Evolutionary conservation across 257 asterid genomes (phyloP).

Genomic region (Gardenia jasminoides): DNA sequence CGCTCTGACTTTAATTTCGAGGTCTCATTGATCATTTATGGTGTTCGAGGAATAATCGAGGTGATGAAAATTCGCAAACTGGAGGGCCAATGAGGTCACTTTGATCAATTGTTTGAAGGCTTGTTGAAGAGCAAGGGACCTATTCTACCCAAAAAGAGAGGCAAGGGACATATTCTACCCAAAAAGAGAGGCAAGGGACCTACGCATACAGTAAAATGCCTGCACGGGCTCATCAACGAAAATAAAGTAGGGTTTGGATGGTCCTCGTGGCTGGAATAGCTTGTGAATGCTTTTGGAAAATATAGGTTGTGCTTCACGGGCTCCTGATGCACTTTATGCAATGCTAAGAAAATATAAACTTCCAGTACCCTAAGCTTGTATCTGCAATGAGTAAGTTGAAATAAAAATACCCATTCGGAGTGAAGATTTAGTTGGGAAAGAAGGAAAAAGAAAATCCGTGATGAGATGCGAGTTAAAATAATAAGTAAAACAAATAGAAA

Average conservation of each 20-base stretch:
- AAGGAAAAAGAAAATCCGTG: no score
- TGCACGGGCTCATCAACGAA: constrained; percentile 4
- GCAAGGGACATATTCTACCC: not conserved
- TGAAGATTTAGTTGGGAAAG: no score
- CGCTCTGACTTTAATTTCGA: not conserved
- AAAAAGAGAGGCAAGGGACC: not conserved
- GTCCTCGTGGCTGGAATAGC: not conserved
- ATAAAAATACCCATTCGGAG: not conserved
- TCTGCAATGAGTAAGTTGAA: not conserved
- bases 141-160: no score
- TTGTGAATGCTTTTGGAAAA: not conserved
- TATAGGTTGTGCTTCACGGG: not conserved
- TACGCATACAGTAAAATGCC: not conserved
- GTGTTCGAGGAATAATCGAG: not conserved
- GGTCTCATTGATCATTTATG: not conserved
- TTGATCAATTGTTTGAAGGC: not conserved
- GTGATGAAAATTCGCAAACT: not conserved
- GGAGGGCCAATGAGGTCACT: not conserved
- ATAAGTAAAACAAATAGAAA: no score
- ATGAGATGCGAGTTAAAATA: no score
- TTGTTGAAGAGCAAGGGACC: not conserved
- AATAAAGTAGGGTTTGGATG: not conserved
- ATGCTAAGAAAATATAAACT: not conserved
- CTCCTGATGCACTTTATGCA: not conserved
- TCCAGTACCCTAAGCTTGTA: no score